Evolutionary conservation across 495 filamentous ascomycete genomes (phyloP).

Genomic region (Hyaloscypha bicolor): DNA sequence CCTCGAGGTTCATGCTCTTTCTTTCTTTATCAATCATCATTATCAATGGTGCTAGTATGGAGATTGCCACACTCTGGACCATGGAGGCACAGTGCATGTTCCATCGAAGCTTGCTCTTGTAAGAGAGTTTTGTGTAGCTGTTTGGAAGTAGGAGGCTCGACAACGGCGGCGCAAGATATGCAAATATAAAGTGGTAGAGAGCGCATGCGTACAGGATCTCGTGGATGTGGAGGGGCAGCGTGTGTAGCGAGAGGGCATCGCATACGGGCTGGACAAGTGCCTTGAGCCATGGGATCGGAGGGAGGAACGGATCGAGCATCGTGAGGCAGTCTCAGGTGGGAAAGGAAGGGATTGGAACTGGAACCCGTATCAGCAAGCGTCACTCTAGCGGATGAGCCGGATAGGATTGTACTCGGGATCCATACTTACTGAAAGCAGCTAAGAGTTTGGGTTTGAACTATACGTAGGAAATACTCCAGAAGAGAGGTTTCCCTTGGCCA

Average conservation of each 20-base stretch:
- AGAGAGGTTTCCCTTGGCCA: neutral
- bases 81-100: slow-evolving; percentile 93
- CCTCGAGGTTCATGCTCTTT: slow-evolving; percentile 64
- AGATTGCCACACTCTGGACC: slow-evolving; percentile 80
- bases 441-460: too few species aligned
- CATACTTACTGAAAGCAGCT: neutral
- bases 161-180: slow-evolving; percentile 71
- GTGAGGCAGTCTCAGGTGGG: neutral
- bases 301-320: slow-evolving; percentile 70
- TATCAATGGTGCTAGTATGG: slow-evolving; percentile 74
- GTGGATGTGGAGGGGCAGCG: slow-evolving; percentile 82
- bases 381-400: neutral
- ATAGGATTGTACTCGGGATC: neutral
- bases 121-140: slow-evolving; percentile 66
- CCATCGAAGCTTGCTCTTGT: slow-evolving; percentile 83
- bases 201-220: slow-evolving; percentile 74
- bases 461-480: neutral
- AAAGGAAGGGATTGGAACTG: neutral
- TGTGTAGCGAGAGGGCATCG: slow-evolving; percentile 59
- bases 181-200: slow-evolving; percentile 77
- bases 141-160: slow-evolving; percentile 67
- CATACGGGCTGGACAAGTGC: slow-evolving; percentile 56
- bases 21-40: slow-evolving; percentile 79
- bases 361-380: neutral
- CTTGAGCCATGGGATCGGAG: slow-evolving; percentile 53